Percentiles rank a stretch among this genome's conserved stretches.
Evolutionary conservation across 2,329 filamentous ascomycete species (phyloP).

Genomic region (Hypoxylon sp.): DNA sequence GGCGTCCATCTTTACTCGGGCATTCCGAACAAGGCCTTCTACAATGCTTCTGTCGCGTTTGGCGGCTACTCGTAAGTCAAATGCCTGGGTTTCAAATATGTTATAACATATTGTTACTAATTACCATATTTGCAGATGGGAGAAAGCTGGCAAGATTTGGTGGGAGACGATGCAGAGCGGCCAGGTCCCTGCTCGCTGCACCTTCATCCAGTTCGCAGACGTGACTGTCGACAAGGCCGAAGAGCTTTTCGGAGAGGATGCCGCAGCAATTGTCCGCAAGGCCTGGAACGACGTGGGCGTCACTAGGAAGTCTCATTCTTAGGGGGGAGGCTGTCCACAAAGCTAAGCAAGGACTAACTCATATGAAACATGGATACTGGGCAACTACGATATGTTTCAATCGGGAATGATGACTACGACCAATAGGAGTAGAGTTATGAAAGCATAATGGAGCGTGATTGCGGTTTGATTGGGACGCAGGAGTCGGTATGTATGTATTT

Average conservation of each 20-base stretch:
- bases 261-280: constrained; percentile 61
- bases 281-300: constrained; percentile 67
- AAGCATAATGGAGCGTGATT: background rate
- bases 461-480: background rate
- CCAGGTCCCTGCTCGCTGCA: constrained; percentile 59
- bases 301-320: constrained; percentile 49
- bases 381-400: background rate
- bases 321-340: constrained; percentile 21
- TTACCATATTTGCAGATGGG: constrained; percentile 61
- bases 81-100: background rate
- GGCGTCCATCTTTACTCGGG: constrained; percentile 71
- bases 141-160: constrained; percentile 68
- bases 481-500: too few relatives aligned
- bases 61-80: constrained; percentile 60
- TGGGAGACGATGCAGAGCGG: constrained; percentile 65
- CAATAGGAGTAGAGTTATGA: constrained; percentile 1
- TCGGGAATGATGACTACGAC: background rate
- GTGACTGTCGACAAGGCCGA: constrained; percentile 64
- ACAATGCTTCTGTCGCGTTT: constrained; percentile 63
- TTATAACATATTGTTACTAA: background rate
- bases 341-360: background rate
- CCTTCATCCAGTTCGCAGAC: constrained; percentile 65
- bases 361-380: background rate
- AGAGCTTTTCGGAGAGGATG: constrained; percentile 60
- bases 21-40: constrained; percentile 72